Base-by-base conservation (phyloP, 2,329 filamentous ascomycete species). In the Neurospora sp. region DNA sequence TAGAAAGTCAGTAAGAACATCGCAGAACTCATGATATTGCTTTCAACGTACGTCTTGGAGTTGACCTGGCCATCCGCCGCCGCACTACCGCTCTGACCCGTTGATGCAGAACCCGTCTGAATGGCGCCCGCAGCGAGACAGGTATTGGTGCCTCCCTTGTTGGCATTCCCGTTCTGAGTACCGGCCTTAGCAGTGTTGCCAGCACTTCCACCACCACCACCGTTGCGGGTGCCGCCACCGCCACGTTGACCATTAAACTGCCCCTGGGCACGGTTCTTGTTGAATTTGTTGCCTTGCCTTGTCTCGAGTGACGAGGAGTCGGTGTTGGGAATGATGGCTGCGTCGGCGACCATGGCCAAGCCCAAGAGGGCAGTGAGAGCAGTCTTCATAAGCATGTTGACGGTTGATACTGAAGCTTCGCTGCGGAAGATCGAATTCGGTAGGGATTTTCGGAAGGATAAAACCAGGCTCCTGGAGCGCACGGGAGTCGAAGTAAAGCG, bases 341-440 rank as follows among this genome's bases (percentile, higher is more conserved):
- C 86, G 46, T 87, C 84, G 70, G 80, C 76, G 66, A 82, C 76
- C 70, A 79, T 79, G 67, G 81, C 78, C 72, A 85, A 76, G 78
- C 85, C 82, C 77, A 85, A 72, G 28, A 87, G 81, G 80, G 84
- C 81, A 67, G 85, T 72, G 72, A 86, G 73, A 66, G 84, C 75
- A 71, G 80, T 80, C 78, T 86, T 85, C 76, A 86, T 76, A 76
- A 86, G 82, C 86, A 87, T 88, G 67, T 75, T 85, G 81, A 73
- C 71, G 71, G 67, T 70, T 68, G 58, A 33, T 33, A 33, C 33
- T 38, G 69, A 10, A 43, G 33, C 67, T 52, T 74, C 67, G 67
- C n/a, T 38, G 38, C 68, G 70, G 67, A 67, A 69, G 68, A 72
- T 72, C 70, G 70, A 66, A 71, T 71, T 67, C 71, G 46, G 71